A percentile compares a stretch with the other conserved stretches of the same genome.
phyloP scores from a whole-genome alignment of 352 stramenopile species.

The Phytophthora megakarya region DNA sequence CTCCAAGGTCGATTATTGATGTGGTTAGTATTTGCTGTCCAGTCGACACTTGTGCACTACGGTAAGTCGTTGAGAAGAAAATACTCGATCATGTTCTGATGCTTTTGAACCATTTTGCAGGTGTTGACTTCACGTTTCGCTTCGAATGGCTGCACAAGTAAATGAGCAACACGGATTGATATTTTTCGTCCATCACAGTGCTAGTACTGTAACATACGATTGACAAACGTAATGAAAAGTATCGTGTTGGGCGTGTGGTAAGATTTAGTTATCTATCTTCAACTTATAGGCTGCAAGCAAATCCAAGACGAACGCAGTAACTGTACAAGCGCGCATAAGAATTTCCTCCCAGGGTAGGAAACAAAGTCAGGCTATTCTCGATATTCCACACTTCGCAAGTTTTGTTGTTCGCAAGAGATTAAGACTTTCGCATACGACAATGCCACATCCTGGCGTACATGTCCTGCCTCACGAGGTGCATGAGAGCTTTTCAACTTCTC shows the following conservation, averaged over 20 bases:
- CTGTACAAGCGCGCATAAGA: neutral
- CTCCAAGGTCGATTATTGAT: slow-evolving; percentile 49
- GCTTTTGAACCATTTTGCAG: slow-evolving; percentile 1
- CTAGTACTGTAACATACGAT: neutral
- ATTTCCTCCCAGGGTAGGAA: neutral
- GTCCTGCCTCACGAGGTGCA: neutral
- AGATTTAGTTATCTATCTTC: too few relatives aligned
- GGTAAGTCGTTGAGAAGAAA: slow-evolving; percentile 8
- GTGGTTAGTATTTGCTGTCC: slow-evolving; percentile 34
- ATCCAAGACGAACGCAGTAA: neutral
- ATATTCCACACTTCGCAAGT: neutral
- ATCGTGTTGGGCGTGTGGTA: too few relatives aligned
- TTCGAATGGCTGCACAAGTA: slow-evolving; percentile 24
- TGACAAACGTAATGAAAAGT: neutral
- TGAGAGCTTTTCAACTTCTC: neutral
- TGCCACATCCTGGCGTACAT: neutral
- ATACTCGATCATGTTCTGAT: neutral
- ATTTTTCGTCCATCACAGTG: too few relatives aligned
- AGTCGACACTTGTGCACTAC: slow-evolving; percentile 34
- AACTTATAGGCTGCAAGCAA: too few relatives aligned
- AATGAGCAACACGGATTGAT: neutral
- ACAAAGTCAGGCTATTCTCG: neutral
- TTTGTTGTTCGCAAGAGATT: neutral
- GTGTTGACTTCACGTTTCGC: slow-evolving; percentile 27
- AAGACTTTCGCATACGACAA: neutral